These are phyloP conservation scores for Phanerodontia chrysosporium DNA, from an alignment of 768 basidiomycete species.

Conservation along the genomic window DNA sequence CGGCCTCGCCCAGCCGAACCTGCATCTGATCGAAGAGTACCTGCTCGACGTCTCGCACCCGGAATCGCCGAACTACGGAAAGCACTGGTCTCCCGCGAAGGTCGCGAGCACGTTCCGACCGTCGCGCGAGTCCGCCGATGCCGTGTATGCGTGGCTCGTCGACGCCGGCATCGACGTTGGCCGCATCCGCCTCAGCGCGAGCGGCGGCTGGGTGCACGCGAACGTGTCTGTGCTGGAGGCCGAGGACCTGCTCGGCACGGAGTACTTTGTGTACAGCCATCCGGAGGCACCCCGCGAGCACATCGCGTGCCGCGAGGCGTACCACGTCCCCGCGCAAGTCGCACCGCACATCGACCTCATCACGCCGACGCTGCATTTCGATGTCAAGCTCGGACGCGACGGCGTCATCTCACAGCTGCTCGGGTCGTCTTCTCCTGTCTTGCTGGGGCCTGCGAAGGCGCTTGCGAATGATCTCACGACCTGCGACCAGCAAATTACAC, in stretches of 20 bases:
- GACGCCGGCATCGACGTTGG: conserved; percentile 36
- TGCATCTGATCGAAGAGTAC: conserved; percentile 40
- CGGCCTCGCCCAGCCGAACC: conserved; percentile 43
- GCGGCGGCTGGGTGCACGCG: conserved; percentile 40
- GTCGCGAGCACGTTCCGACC: conserved; percentile 45
- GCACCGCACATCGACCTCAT: conserved; percentile 60
- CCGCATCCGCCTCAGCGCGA: conserved; percentile 34
- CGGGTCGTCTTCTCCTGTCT: background rate
- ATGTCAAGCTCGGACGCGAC: conserved; percentile 37
- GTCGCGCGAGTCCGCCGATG: conserved; percentile 33
- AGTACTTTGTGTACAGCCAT: conserved; percentile 60
- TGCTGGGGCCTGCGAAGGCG: conserved; percentile 23
- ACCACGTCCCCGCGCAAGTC: conserved; percentile 58
- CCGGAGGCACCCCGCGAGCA: conserved; percentile 43
- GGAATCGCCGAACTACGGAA: conserved; percentile 44
- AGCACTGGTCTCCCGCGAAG: conserved; percentile 43
- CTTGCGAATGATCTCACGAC: conserved; percentile 16
- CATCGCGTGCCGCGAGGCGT: conserved; percentile 55
- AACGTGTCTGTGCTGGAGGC: conserved; percentile 39
- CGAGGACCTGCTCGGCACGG: conserved; percentile 38
- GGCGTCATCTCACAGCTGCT: background rate
- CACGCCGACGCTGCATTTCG: conserved; percentile 69
- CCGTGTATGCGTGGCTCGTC: conserved; percentile 42
- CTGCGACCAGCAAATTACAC: conserved; percentile 27
- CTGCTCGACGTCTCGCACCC: conserved; percentile 48